Evolutionary conservation across 1,284 basidiomycete species (phyloP), one percentile per base, ranked within the genome.

Genomic region (Hemileia vastatrix): DNA sequence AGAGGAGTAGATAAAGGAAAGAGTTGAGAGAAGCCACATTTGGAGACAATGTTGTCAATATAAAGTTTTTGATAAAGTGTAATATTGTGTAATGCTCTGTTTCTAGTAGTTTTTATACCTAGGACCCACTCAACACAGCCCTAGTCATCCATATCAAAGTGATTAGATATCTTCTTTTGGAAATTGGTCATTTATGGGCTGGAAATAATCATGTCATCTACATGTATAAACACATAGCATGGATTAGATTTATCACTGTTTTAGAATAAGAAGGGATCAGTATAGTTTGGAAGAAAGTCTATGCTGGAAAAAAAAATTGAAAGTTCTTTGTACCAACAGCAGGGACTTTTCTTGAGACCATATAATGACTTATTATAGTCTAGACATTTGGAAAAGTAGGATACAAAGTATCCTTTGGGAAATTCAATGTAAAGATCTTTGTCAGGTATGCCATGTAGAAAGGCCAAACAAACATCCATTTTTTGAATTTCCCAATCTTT

Each of bases 281-380:
- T 55, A 15, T 44, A 23, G 18, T 6, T 19, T 13, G 19, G 19
- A 4, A 3, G 19, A 19, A 55, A 23, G 3, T 21, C 54, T 18
- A 55, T 40, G 32, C 24, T 3, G 3, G 3, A 4, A 13, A 55
- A 40, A 19, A 40, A 32, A 2, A 2, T 44, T 4, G 32, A 4
- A 3, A 55, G 36, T 21, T 27, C 32, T 24, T 40, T 11, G n/a
- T 44, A 9, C 54, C 54, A 55, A 21, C 54, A 55, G 2, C 21
- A 8, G 3, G 36, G 54, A 11, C 54, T 55, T 55, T 55, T 5
- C 36, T 55, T 55, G 4, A 43, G 36, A 2, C 32, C 36, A 21
- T 55, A 55, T 2, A 40, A n/a, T 2, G 54, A 55, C 24, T 44
- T 55, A 33, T 55, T 55, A 6, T 43, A 33, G 6, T 19, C 45